These are phyloP conservation scores for Micromonas pusilla DNA, from an alignment of 139 green algal genomes.

Conservation along the genomic window DNA sequence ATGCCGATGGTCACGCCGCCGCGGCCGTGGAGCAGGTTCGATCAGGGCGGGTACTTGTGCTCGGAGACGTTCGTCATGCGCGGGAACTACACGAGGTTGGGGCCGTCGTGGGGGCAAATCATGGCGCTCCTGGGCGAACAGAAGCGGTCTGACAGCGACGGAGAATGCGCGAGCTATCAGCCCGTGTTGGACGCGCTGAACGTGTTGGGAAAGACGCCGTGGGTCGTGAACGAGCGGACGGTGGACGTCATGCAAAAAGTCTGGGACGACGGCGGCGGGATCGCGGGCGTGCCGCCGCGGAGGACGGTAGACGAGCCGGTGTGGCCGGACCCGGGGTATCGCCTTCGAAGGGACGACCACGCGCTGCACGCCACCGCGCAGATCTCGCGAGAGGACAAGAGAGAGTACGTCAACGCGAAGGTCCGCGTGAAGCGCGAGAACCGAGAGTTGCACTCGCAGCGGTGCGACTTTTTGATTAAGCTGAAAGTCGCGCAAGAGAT, in stretches of 20 bases:
- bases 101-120: neutral
- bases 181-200: conserved; percentile 71
- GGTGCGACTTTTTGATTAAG: conserved; percentile 55
- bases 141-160: neutral
- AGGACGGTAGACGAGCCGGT: neutral
- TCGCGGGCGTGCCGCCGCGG: conserved; percentile 22
- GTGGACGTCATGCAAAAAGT: conserved; percentile 37
- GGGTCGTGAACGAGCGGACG: conserved; percentile 47
- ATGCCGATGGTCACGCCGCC: conserved; percentile 21
- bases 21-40: conserved; percentile 1
- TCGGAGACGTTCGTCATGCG: conserved; percentile 15
- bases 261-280: conserved; percentile 22
- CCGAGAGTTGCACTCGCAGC: conserved; percentile 15
- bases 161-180: neutral
- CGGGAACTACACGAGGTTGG: conserved; percentile 10
- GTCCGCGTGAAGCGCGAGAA: conserved; percentile 1
- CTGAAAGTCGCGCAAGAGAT: conserved; percentile 51
- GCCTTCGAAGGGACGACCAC: neutral
- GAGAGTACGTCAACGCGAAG: neutral
- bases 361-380: conserved; percentile 8
- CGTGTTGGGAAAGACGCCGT: conserved; percentile 57
- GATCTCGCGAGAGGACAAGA: neutral
- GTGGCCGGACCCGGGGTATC: neutral
- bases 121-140: neutral
- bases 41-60: neutral